Evolutionary conservation across 1,284 basidiomycete species (phyloP), one percentile per base, ranked within the genome.

Genomic region (Fomes fomentarius): DNA sequence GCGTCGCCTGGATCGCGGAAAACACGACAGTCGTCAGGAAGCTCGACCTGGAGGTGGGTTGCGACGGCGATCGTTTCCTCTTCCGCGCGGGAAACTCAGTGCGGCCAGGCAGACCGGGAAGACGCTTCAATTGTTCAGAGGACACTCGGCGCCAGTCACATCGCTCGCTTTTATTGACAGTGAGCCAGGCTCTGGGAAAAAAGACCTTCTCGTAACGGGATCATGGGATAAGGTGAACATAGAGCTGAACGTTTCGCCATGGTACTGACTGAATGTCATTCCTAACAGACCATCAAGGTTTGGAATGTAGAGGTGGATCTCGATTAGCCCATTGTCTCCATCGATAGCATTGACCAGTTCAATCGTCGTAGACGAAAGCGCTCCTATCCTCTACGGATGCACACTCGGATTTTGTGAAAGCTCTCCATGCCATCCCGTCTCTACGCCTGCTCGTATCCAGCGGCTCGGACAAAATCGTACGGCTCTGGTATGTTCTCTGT

Each of bases 181-280:
- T 42, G 54, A 47, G 3, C 51, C 52, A n/a, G 64, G 66, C 24
- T 61, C 74, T 24, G 73, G 71, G 21, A 74, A 77, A 51, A 70
- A 66, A 40, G 74, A 76, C 56, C 70, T 87, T 7, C 72, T 97
- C 33, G 80, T 96, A 57, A 93, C 91, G 38, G 93, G 91, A 19
- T 94, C 94, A 38, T 97, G 94, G 94, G 94, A 97, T 69, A 87
- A 89, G 72, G 90, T 84, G n/a, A n/a, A n/a, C n/a, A n/a, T n/a
- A n/a, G n/a, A n/a, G n/a, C n/a, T n/a, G n/a, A n/a, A n/a, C n/a
- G n/a, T n/a, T n/a, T n/a, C n/a, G n/a, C n/a, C n/a, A n/a, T n/a
- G n/a, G n/a, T n/a, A n/a, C n/a, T n/a, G n/a, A n/a, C n/a, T n/a
- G n/a, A 64, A 39, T 14, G 22, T 22, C 9, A 19, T 45, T 24